A percentile compares a stretch with the other conserved stretches of the same genome.
phyloP scores from a whole-genome alignment of 805 yeast species.

The Candida incommunis region DNA sequence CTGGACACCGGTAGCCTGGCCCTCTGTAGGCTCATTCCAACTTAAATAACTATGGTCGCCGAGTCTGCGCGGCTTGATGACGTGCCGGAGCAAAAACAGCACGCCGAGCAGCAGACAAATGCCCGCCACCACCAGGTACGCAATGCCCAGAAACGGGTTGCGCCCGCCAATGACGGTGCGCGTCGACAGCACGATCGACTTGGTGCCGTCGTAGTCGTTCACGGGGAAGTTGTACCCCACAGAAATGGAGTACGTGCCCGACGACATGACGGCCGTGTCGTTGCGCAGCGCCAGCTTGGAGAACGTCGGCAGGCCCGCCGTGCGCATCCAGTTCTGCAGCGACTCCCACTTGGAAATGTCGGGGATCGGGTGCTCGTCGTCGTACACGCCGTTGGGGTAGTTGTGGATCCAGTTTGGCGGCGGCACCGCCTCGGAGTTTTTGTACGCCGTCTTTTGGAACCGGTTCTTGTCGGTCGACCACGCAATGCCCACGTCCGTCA shows the following conservation, averaged over 20 bases:
- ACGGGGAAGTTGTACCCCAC: slow-evolving; percentile 76
- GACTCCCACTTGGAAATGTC: slow-evolving; percentile 65
- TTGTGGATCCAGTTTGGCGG: slow-evolving; percentile 80
- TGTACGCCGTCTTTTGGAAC: slow-evolving; percentile 60
- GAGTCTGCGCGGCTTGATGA: slow-evolving; percentile 69
- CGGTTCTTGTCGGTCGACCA: slow-evolving; percentile 70
- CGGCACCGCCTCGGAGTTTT: slow-evolving; percentile 62
- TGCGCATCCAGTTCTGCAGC: slow-evolving; percentile 95
- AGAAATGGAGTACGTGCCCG: slow-evolving; percentile 58
- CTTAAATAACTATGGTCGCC: slow-evolving; percentile 66
- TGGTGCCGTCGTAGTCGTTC: slow-evolving; percentile 73
- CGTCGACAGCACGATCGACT: slow-evolving; percentile 68
- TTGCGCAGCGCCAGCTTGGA: slow-evolving; percentile 72
- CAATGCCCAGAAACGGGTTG: slow-evolving; percentile 69
- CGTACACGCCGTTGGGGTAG: slow-evolving; percentile 74
- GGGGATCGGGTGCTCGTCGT: slow-evolving; percentile 57
- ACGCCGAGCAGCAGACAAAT: slow-evolving; percentile 57
- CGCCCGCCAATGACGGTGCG: slow-evolving; percentile 79
- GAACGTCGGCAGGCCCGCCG: slow-evolving; percentile 86
- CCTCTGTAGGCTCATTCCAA: slow-evolving; percentile 22
- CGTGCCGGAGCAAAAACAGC: slow-evolving; percentile 64
- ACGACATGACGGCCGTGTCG: slow-evolving; percentile 35
- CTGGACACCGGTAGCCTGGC: not conserved
- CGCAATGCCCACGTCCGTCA: slow-evolving; percentile 53
- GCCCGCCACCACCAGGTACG: slow-evolving; percentile 75